A percentile compares a stretch with the other conserved stretches of the same genome.
phyloP scores from a whole-genome alignment of 257 asterid species.

The Ocimum tenuiflorum region DNA sequence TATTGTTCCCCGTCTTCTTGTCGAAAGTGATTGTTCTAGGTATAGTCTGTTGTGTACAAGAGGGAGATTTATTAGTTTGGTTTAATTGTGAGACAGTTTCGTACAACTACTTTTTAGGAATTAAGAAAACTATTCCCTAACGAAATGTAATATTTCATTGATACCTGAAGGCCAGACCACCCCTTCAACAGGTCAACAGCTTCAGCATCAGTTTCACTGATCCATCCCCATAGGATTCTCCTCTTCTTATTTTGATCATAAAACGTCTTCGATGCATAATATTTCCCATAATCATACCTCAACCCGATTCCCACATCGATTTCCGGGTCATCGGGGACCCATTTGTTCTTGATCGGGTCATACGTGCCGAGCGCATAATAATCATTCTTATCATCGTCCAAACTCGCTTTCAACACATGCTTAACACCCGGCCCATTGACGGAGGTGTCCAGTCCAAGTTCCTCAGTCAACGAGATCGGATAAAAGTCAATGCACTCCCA shows the following conservation, averaged over 20 bases:
- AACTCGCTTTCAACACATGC: slow-evolving; percentile 61
- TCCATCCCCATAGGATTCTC: slow-evolving; percentile 53
- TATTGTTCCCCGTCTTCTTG: slow-evolving; percentile 44
- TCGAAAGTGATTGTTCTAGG: slow-evolving; percentile 65
- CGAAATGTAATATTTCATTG: no score
- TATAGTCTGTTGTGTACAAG: slow-evolving; percentile 52
- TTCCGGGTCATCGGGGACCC: slow-evolving; percentile 58
- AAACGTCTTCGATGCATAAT: slow-evolving; percentile 70
- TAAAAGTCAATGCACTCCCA: slow-evolving; percentile 82
- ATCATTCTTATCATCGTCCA: slow-evolving; percentile 49
- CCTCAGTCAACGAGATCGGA: slow-evolving; percentile 40
- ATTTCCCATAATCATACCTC: slow-evolving; percentile 57
- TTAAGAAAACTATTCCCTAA: no score
- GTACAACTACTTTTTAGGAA: background rate
- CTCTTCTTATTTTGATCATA: slow-evolving; percentile 49
- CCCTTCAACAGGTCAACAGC: no score
- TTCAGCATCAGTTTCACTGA: no score
- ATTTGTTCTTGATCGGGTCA: slow-evolving; percentile 33
- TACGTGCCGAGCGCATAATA: slow-evolving; percentile 59
- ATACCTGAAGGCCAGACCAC: no score
- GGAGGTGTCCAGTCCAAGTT: slow-evolving; percentile 69
- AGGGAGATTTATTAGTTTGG: no score
- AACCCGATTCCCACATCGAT: slow-evolving; percentile 59
- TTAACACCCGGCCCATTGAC: slow-evolving; percentile 49
- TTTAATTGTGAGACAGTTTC: background rate